Conservation (phyloP, 352 stramenopile genomes). For the Pythium myriotylum region DNA sequence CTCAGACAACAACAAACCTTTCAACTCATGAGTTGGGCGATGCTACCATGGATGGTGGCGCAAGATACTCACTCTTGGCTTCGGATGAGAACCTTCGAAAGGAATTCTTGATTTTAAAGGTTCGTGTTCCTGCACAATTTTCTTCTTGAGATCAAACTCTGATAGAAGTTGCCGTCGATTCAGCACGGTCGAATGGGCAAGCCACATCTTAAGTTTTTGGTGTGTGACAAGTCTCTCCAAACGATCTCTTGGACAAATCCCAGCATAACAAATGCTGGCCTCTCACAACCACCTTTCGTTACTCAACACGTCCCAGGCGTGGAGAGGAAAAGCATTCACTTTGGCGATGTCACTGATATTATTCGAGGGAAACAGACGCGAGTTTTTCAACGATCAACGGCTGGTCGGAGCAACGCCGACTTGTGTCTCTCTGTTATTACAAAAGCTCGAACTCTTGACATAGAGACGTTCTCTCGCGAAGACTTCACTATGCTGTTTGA, state of each 20-base stretch:
- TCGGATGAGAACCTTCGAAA: slow-evolving; percentile 20
- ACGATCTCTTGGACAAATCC: slow-evolving; percentile 23
- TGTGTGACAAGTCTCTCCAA: slow-evolving; percentile 16
- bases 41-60: background rate
- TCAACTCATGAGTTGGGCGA: background rate
- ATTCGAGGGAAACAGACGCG: slow-evolving; percentile 23
- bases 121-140: slow-evolving; percentile 1
- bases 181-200: slow-evolving; percentile 28
- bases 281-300: slow-evolving; percentile 4
- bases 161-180: background rate
- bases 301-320: background rate
- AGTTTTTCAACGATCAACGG: slow-evolving; percentile 26
- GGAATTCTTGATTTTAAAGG: slow-evolving; percentile 23
- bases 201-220: slow-evolving; percentile 27
- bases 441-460: slow-evolving; percentile 22
- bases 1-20: background rate
- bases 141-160: background rate
- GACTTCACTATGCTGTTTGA: slow-evolving; percentile 18
- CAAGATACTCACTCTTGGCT: slow-evolving; percentile 4
- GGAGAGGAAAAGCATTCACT: slow-evolving; percentile 23
- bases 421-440: slow-evolving; percentile 28
- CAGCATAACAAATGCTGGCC: slow-evolving; percentile 23
- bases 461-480: slow-evolving; percentile 27
- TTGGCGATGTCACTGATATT: slow-evolving; percentile 20
- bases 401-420: slow-evolving; percentile 25